A percentile compares a stretch with the other conserved stretches of the same genome.
phyloP scores from a whole-genome alignment of 2,329 filamentous ascomycete species.

The Fonsecaea erecta region DNA sequence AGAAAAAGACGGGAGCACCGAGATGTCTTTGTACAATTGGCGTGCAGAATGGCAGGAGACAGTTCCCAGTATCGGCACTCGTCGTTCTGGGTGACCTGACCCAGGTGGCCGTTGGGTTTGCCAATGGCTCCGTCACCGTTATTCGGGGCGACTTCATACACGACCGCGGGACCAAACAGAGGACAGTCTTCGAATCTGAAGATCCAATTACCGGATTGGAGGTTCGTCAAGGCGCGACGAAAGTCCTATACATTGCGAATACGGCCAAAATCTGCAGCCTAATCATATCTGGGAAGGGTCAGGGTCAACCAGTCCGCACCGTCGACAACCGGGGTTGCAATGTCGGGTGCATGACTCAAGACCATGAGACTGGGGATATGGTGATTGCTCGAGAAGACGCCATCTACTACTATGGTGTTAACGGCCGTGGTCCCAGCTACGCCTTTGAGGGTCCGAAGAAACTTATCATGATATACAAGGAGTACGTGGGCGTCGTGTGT shows the following conservation, averaged over 20 bases:
- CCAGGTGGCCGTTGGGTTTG: constrained; percentile 93
- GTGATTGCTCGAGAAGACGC: constrained; percentile 94
- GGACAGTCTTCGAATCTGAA: constrained; percentile 94
- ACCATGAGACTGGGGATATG: constrained; percentile 78
- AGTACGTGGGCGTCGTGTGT: constrained; percentile 86
- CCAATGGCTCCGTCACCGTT: constrained; percentile 90
- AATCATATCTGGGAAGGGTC: constrained; percentile 82
- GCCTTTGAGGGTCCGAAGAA: constrained; percentile 92
- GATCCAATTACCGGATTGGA: constrained; percentile 94
- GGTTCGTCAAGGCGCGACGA: constrained; percentile 67
- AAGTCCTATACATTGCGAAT: constrained; percentile 88
- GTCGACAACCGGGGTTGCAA: constrained; percentile 89
- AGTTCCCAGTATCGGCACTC: constrained; percentile 93
- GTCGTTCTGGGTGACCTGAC: constrained; percentile 84
- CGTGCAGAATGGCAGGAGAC: constrained; percentile 87
- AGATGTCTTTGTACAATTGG: constrained; percentile 83
- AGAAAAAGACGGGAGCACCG: constrained; percentile 90
- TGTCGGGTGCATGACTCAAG: constrained; percentile 92
- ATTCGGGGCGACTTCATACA: constrained; percentile 94
- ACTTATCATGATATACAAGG: constrained; percentile 74
- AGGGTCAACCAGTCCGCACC: constrained; percentile 84
- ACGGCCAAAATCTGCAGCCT: constrained; percentile 86
- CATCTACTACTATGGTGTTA: constrained; percentile 87
- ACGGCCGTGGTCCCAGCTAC: constrained; percentile 83
- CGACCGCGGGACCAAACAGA: constrained; percentile 89